These are phyloP conservation scores for Paraphoma sp. DNA, from an alignment of 2,329 filamentous ascomycete genomes.

Conservation along the genomic window DNA sequence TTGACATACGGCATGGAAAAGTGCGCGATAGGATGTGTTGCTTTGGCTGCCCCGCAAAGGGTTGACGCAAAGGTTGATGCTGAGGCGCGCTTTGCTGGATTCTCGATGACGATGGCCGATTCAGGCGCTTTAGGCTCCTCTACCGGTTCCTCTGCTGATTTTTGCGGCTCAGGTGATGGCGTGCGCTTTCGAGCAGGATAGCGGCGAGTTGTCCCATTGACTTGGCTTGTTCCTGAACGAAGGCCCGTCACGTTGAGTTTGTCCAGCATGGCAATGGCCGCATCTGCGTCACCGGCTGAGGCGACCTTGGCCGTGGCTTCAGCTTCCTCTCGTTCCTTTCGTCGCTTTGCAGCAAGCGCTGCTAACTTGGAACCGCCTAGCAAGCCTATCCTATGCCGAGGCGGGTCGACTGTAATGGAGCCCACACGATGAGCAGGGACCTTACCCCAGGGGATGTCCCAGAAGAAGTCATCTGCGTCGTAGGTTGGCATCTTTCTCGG, in stretches of 20 bases:
- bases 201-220: slow-evolving; percentile 1
- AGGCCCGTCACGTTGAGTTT: slow-evolving; percentile 46
- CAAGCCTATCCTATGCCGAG: slow-evolving; percentile 69
- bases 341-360: slow-evolving; percentile 83
- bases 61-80: slow-evolving; percentile 61
- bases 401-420: slow-evolving; percentile 66
- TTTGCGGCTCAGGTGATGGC: slow-evolving; percentile 31
- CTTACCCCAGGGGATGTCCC: slow-evolving; percentile 84
- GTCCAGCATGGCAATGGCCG: slow-evolving; percentile 53
- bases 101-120: slow-evolving; percentile 29
- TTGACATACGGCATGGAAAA: slow-evolving; percentile 51
- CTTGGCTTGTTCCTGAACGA: slow-evolving; percentile 5
- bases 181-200: slow-evolving; percentile 40
- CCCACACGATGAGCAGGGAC: slow-evolving; percentile 71
- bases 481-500: slow-evolving; percentile 30
- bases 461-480: slow-evolving; percentile 69
- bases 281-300: slow-evolving; percentile 32
- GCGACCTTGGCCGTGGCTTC: slow-evolving; percentile 29
- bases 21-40: slow-evolving; percentile 3
- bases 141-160: slow-evolving; percentile 16
- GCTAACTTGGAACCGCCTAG: slow-evolving; percentile 91
- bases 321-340: slow-evolving; percentile 78
- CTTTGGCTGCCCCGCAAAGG: slow-evolving; percentile 49
- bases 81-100: slow-evolving; percentile 50
- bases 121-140: slow-evolving; percentile 21